These are phyloP conservation scores for Knoxia roxburghii DNA, from an alignment of 257 asterid species.

Conservation along the genomic window DNA sequence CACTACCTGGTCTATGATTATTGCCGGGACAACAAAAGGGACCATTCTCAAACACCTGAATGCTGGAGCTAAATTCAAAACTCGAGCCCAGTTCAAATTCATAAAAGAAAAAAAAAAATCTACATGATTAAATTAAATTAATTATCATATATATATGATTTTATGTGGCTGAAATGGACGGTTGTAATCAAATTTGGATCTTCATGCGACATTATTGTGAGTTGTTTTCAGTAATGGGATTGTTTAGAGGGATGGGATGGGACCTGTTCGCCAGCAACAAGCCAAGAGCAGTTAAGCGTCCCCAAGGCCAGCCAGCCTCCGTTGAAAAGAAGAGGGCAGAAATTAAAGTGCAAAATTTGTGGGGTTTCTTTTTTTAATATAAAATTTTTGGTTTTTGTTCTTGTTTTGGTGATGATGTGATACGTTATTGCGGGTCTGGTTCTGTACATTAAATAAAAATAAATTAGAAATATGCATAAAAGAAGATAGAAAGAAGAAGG, in stretches of 20 bases:
- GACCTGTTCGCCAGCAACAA: slow-evolving; percentile 31
- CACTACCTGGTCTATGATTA: slow-evolving; percentile 61
- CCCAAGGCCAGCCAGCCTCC: slow-evolving; percentile 16
- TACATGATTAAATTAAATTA: not conserved
- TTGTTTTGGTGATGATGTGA: not conserved
- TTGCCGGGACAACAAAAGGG: slow-evolving; percentile 68
- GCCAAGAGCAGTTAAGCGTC: slow-evolving; percentile 36
- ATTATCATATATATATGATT: no score
- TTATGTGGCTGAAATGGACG: no score
- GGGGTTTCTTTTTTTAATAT: not conserved
- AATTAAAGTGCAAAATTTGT: not conserved
- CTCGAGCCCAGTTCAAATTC: no score
- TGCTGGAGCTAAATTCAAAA: slow-evolving; percentile 53
- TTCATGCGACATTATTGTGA: not conserved
- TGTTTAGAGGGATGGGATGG: slow-evolving; percentile 30
- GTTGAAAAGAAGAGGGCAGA: slow-evolving; percentile 8
- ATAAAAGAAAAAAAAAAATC: no score
- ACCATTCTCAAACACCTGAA: slow-evolving; percentile 76
- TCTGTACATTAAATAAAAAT: not conserved
- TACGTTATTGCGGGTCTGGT: not conserved
- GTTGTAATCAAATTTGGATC: not conserved
- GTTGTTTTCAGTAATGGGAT: no score
- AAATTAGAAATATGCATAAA: not conserved
- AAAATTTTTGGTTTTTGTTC: no score
- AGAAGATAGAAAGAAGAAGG: not conserved